Base-by-base conservation (phyloP, 2,329 filamentous ascomycete genomes). In the Paecilomyces variotii region DNA sequence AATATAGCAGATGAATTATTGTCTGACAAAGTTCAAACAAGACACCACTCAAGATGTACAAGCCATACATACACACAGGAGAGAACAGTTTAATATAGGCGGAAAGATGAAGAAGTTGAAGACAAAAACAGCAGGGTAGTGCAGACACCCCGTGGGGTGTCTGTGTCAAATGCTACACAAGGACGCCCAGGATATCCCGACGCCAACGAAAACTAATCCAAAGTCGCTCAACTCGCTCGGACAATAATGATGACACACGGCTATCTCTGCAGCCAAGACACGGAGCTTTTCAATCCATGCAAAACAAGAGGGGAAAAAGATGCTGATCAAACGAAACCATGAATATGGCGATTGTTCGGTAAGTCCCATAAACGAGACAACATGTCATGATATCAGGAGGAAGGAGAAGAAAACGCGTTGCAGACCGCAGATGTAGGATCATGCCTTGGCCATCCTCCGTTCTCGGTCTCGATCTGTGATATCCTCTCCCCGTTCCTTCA, bases 401-500 rank as follows among this genome's bases (percentile, higher is more conserved):
- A 32, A 32, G 11, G 11, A 32, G 30, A 10, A 1, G 19, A 19
- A 19, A 19, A 19, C 19, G 19, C 5, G 2, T 19, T 24, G 39
- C 39, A 45, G n/a, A 45, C n/a, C 45, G 50, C 14, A 26, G 25
- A 52, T 10, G 7, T 10, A 30, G 6, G 30, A 32, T 28, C 32
- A 58, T 10, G 49, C 60, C 61, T 62, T 65, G 57, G 72, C 63
- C 58, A 71, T 50, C 54, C 67, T 68, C 19, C 67, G 68, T n/a
- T 72, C 70, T 45, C 65, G 67, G 1, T 64, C 61, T 2, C 58
- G 65, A 10, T 62, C 56, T 0, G 39, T 19, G 51, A 53, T 58
- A 14, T 60, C 62, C 32, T 27, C 55, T 30, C 49, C 55, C 12
- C 32, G 57, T 34, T 66, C 67, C 28, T 55, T 55, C 19, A 68